phyloP scores from a whole-genome alignment of 2,329 filamentous ascomycete species.

The Stagonosporopsis tanaceti region DNA sequence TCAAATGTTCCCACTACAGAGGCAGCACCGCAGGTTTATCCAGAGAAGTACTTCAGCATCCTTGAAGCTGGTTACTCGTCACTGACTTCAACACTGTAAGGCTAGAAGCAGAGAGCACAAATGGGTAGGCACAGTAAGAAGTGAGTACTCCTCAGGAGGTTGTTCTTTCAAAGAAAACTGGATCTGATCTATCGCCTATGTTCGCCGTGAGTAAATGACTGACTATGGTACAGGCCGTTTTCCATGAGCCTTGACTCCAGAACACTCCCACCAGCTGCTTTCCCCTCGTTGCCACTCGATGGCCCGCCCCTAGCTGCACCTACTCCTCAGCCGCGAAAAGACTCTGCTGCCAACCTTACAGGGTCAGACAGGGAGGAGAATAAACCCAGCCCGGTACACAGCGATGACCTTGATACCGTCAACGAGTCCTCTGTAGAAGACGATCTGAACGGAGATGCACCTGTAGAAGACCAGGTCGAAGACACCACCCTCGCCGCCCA shows the following conservation, averaged over 20 bases:
- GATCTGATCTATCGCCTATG: background rate
- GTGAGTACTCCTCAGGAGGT: background rate
- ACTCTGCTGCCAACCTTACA: background rate
- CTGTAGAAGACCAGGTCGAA: background rate
- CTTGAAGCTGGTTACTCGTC: no score
- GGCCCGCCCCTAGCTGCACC: background rate
- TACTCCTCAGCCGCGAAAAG: background rate
- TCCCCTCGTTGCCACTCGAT: background rate
- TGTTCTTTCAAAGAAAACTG: background rate
- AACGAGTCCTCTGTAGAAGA: background rate
- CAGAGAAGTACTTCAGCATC: no score
- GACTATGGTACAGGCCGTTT: background rate
- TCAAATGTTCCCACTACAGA: no score
- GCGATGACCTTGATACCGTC: background rate
- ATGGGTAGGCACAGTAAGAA: background rate
- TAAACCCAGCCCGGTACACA: no score
- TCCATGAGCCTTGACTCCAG: background rate
- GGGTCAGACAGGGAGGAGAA: background rate
- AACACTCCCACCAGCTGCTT: constrained; percentile 1
- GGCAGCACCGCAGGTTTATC: no score
- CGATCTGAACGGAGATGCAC: background rate
- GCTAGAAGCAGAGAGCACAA: background rate
- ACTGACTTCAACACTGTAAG: background rate
- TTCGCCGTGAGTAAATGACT: background rate
- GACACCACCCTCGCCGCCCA: background rate